Percentiles rank a stretch among this genome's conserved stretches.
These are phyloP conservation scores for Musa acuminata DNA, from an alignment of 176 grass and related monocot species.

Conservation along the genomic window DNA sequence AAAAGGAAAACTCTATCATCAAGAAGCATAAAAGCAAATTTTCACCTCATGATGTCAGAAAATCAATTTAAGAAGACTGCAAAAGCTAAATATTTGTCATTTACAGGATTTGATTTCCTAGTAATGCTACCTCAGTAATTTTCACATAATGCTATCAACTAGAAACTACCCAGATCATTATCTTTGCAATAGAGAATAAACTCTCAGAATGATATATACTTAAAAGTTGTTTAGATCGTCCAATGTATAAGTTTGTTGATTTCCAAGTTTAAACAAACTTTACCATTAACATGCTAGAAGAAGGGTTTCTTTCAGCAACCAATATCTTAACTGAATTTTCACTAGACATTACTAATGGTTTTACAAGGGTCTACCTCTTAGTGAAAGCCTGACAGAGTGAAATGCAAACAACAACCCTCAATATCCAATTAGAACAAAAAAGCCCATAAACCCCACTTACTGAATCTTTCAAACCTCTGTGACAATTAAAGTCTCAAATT, in stretches of 20 bases:
- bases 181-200: no score
- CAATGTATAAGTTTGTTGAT: no score
- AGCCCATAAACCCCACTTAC: neutral
- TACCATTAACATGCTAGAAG: no score
- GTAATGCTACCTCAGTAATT: neutral
- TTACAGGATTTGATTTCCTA: neutral
- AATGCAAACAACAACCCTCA: neutral
- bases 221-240: no score
- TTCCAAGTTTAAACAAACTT: no score
- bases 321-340: neutral
- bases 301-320: no score
- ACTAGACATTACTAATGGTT: neutral
- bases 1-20: no score
- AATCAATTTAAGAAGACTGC: neutral
- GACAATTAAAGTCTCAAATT: neutral
- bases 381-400: no score
- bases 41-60: neutral
- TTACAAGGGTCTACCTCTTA: neutral
- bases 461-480: neutral
- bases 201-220: no score
- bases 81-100: neutral
- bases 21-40: neutral
- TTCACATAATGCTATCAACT: neutral
- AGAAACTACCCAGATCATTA: neutral
- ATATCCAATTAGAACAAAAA: neutral